Evolutionary conservation across 176 grass and related monocot genomes (phyloP).

Genomic region (Aegilops bicornis): DNA sequence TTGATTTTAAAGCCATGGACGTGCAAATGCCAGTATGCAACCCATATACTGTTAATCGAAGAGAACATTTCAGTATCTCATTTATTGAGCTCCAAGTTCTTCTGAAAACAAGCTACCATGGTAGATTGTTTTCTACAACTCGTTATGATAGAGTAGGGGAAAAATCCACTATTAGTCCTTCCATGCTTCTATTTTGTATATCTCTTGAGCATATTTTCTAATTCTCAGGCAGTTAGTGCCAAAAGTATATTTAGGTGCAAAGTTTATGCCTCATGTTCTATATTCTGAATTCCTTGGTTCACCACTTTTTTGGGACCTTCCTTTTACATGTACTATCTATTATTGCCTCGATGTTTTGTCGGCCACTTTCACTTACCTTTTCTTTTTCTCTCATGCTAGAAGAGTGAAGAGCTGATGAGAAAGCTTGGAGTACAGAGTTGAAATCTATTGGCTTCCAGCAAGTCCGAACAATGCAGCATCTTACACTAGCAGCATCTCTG

Average conservation of each 20-base stretch:
- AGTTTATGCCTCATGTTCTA: conserved; percentile 42
- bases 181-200: not conserved
- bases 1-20: conserved; percentile 11
- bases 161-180: not conserved
- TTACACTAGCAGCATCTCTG: conserved; percentile 27
- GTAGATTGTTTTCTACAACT: not conserved
- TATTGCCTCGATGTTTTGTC: not conserved
- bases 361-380: conserved; percentile 18
- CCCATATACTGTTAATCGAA: not conserved
- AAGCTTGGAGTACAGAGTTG: conserved; percentile 6
- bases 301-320: not conserved
- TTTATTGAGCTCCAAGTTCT: not conserved
- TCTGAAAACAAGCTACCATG: not conserved
- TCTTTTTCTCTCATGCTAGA: conserved; percentile 24
- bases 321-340: not conserved
- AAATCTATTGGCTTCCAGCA: conserved; percentile 22
- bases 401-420: conserved; percentile 31
- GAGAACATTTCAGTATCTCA: not conserved
- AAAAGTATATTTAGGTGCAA: conserved; percentile 20
- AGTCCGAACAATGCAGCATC: conserved; percentile 44
- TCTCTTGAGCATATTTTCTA: conserved; percentile 19
- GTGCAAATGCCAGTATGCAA: not conserved
- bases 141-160: not conserved
- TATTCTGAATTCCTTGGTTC: conserved; percentile 8
- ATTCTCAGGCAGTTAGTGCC: conserved; percentile 27